Evolutionary conservation across 805 yeast genomes (phyloP), one percentile per base, ranked within the genome.

Genomic region (Saccharomyces mikatae): DNA sequence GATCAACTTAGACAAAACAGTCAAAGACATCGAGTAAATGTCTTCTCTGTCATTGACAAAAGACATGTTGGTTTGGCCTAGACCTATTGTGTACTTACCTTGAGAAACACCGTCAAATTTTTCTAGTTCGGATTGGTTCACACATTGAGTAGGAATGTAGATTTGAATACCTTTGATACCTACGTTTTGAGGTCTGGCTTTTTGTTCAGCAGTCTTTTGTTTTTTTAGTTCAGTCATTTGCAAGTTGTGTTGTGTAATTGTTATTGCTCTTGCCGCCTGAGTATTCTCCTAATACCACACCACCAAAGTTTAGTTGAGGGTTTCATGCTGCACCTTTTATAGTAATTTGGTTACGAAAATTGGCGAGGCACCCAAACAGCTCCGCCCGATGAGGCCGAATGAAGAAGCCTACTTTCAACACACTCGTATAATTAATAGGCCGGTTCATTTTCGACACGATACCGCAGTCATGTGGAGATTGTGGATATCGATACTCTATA

Each of bases 41-140:
- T 94, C 99, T 75, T 94, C 98, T 73, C 97, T 84, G 76, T 94
- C 99, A 71, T 92, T 87, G 62, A 94, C 98, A 66, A 89, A 94
- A 21, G 96, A 82, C 99, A 94, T 94, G 74, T 90, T 89, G 67
- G 97, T 92, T 78, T 94, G 99, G 60, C 99, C 99, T 57, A 94
- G 80, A 51, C 99, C 99, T 72, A 94, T 92, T 69, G 99, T 94
- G 80, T 90, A 94, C 73, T 94, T 94, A 57, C 99, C 99, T 53
- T 87, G 76, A 24, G 98, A 81, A 58, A 92, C 91, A 54, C 87
- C 88, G 70, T 91, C 96, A 65, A 75, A 83, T 60, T 79, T 75
- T 73, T 94, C 99, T 62, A 94, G 77, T 54, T 89, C 98, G 50
- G 84, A 76, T 76, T 94, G 98, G 77, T 81, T 86, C 58, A 94